Percentiles rank a stretch among this genome's conserved stretches.
Evolutionary conservation across 2,329 filamentous ascomycete genomes (phyloP).

Genomic region (Sporothrix phasma): DNA sequence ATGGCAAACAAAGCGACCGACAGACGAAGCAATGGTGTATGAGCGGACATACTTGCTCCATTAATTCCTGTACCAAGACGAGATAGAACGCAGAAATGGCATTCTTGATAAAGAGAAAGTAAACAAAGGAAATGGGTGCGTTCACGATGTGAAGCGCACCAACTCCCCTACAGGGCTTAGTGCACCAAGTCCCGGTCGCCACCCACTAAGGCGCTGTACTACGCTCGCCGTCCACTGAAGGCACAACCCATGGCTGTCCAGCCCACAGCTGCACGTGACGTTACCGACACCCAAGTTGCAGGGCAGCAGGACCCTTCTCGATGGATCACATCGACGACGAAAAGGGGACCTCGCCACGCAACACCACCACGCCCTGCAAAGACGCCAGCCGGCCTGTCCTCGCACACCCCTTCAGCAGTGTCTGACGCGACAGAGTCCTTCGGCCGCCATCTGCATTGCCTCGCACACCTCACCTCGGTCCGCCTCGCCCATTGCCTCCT

Average conservation of each 20-base stretch:
- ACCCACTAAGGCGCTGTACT: background rate
- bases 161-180: no score
- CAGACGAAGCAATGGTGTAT: background rate
- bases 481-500: no score
- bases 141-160: no score
- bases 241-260: background rate
- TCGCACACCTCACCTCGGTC: no score
- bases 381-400: background rate
- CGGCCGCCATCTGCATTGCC: no score
- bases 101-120: no score
- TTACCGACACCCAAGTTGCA: background rate
- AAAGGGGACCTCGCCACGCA: background rate
- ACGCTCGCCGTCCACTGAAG: background rate
- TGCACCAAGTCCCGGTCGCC: background rate
- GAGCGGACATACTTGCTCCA: background rate
- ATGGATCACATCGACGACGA: background rate
- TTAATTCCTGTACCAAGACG: background rate
- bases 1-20: background rate
- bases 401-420: no score
- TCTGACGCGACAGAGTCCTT: no score
- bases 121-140: no score
- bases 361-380: background rate
- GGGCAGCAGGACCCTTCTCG: background rate
- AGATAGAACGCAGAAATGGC: background rate
- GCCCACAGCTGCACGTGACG: slow-evolving; percentile 8